Evolutionary conservation across 2,329 filamentous ascomycete genomes (phyloP), one percentile per base, ranked within the genome.

Genomic region (Penicillium sp.): DNA sequence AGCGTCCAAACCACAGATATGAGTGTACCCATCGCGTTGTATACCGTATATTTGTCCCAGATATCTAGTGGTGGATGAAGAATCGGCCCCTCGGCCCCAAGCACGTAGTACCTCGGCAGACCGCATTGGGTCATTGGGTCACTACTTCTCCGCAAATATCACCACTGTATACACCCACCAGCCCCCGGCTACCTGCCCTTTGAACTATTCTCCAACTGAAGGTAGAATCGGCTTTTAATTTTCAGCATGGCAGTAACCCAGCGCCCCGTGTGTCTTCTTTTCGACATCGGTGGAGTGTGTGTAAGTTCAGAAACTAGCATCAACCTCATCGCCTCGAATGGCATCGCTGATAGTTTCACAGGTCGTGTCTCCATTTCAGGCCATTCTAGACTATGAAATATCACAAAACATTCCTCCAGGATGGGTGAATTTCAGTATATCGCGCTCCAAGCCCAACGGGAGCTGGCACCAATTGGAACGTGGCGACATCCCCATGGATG

Each of bases 201-300:
- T 39, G 11, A n/a, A 42, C 14, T 1, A 35, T 9, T 8, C 14
- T n/a, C 21, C 3, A 11, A 25, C 14, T 16, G 5, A 10, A 49
- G 21, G 16, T 16, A n/a, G 7, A 19, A 23, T 53, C 50, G 14
- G 26, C 19, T n/a, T 31, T 45, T 42, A 7, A n/a, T n/a, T 16
- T 23, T 39, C 10, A 42, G 16, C 47, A 81, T 81, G 78, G 58
- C 77, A 9, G 62, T 68, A 45, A 70, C 70, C 42, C 80, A 77
- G 56, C 80, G 66, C 54, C 90, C 90, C 29, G 89, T 90, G 66
- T 90, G 91, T 54, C 79, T 96, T 31, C 81, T 99, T 23, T 98
- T 98, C 74, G 95, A 99, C 76, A 95, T 99, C 66, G 95, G 95
- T 39, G 95, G 95, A 61, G 95, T 99, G 66, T 96, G 92, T 82